phyloP scores from a whole-genome alignment of 208 protist species.

The Giardia duodenalis region DNA sequence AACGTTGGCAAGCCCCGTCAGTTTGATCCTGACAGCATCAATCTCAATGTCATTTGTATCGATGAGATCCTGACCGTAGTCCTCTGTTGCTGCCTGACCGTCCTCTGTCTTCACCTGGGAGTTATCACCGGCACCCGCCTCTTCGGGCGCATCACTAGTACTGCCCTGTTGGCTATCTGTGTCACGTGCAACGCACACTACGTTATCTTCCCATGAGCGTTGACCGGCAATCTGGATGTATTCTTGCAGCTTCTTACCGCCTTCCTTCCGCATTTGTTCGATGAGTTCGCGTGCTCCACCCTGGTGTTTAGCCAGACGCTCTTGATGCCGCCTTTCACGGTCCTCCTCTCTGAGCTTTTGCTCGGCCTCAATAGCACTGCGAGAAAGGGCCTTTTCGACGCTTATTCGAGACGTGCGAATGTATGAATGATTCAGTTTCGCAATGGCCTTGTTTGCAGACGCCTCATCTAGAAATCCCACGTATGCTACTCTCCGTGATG shows the following conservation, averaged over 20 bases:
- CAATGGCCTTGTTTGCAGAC: background rate
- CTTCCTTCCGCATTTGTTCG: background rate
- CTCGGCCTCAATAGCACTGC: background rate
- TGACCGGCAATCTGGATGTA: background rate
- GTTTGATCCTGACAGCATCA: background rate
- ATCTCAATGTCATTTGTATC: background rate
- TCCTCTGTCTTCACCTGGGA: background rate
- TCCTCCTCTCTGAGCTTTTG: background rate
- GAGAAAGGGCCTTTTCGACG: background rate
- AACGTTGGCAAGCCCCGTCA: background rate
- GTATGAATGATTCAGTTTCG: background rate
- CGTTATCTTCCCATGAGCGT: background rate
- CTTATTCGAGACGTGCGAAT: background rate
- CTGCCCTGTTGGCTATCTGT: too few relatives aligned
- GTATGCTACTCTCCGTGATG: slow-evolving; percentile 3
- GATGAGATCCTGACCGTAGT: background rate
- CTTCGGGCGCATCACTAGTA: background rate
- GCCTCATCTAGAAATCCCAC: background rate
- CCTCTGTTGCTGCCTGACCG: background rate
- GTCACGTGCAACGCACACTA: too few relatives aligned
- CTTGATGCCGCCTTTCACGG: background rate
- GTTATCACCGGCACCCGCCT: background rate
- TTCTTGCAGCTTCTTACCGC: background rate
- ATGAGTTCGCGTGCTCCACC: background rate
- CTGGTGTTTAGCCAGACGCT: background rate